Conservation (phyloP, 2,329 filamentous ascomycete species). For the Fusarium keratoplasticum region DNA sequence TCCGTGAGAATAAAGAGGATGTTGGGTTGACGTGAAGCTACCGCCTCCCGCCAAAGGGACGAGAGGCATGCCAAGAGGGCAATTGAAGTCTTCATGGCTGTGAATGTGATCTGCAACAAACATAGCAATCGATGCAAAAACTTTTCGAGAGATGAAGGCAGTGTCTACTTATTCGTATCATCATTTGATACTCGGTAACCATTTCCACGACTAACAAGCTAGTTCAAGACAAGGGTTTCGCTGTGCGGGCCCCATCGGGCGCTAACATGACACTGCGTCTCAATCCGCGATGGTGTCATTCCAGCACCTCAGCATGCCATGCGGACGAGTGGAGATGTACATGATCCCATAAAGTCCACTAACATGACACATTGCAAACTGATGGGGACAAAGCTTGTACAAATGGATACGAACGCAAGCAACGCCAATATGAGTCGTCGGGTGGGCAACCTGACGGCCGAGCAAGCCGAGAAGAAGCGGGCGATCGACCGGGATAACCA, state of each 20-base stretch:
- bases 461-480: slow-evolving; percentile 1
- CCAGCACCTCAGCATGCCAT: not conserved
- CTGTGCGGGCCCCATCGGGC: not conserved
- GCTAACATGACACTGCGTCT: not conserved
- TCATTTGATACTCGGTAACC: not conserved
- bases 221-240: not conserved
- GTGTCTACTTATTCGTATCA: not conserved
- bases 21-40: not conserved
- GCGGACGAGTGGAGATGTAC: not conserved
- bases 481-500: slow-evolving; percentile 2
- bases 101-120: too few species aligned
- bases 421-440: not conserved
- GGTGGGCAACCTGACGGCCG: not conserved
- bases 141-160: too few species aligned
- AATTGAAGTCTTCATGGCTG: not conserved
- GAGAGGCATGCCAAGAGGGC: not conserved
- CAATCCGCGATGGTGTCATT: not conserved
- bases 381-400: not conserved
- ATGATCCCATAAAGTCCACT: not conserved
- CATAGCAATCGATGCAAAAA: too few species aligned
- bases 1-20: not conserved
- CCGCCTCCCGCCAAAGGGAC: not conserved
- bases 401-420: not conserved
- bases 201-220: not conserved
- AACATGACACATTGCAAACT: not conserved